Evolutionary conservation across 371 early-diverging fungal genomes (phyloP).

Genomic region (Sporodiniella umbellata): DNA sequence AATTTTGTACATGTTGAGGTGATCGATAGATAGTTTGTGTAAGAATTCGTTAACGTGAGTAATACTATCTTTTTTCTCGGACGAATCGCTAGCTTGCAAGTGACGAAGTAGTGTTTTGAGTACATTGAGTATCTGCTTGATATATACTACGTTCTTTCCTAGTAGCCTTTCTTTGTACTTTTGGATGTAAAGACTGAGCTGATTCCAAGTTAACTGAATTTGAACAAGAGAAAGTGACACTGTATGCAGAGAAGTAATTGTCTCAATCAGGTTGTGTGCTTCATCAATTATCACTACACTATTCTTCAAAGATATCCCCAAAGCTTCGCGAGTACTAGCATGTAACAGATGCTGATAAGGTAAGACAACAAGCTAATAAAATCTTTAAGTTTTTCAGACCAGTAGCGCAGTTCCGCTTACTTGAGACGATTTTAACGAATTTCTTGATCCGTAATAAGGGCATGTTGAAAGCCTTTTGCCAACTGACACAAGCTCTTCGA

Average conservation of each 20-base stretch:
- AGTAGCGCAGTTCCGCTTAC: no score
- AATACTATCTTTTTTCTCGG: conserved; percentile 27
- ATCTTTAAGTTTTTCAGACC: background rate
- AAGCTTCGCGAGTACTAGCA: conserved; percentile 68
- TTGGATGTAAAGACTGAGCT: conserved; percentile 65
- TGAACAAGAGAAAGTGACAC: conserved; percentile 44
- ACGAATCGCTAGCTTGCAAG: conserved; percentile 7
- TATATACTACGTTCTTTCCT: conserved; percentile 74
- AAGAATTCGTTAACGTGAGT: conserved; percentile 71
- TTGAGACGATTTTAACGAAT: conserved; percentile 57
- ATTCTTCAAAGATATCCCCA: conserved; percentile 70
- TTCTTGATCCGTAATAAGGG: conserved; percentile 90
- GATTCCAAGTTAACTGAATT: conserved; percentile 47
- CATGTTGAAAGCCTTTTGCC: conserved; percentile 68
- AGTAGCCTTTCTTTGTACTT: conserved; percentile 68
- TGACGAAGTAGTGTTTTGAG: conserved; percentile 36
- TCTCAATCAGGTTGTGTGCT: conserved; percentile 86
- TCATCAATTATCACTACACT: conserved; percentile 87
- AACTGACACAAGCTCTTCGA: conserved; percentile 78
- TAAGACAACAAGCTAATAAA: conserved; percentile 63
- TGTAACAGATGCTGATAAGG: conserved; percentile 88
- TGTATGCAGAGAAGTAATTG: conserved; percentile 62
- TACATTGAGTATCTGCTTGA: conserved; percentile 63
- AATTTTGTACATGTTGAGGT: conserved; percentile 85
- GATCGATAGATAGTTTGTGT: conserved; percentile 66